phyloP scores from a whole-genome alignment of 2,329 filamentous ascomycete genomes.

The Xylariaceae sp. region DNA sequence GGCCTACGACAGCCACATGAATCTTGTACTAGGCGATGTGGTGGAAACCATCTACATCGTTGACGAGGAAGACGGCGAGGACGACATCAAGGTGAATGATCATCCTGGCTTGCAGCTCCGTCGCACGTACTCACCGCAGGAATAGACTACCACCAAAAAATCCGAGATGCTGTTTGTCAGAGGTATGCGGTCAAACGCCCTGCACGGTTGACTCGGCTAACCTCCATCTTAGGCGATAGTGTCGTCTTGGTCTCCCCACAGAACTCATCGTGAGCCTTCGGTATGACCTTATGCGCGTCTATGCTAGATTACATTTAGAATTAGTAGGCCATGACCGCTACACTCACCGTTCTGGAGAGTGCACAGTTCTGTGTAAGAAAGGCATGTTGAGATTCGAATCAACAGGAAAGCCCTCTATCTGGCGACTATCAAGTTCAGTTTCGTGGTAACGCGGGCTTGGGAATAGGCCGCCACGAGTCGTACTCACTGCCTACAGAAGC shows the following conservation, averaged over 20 bases:
- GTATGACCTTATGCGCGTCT: background rate
- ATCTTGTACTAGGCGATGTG: conserved; percentile 90
- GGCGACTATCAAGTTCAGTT: background rate
- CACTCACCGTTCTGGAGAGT: background rate
- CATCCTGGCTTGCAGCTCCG: background rate
- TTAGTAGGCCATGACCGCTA: background rate
- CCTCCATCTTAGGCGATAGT: conserved; percentile 15
- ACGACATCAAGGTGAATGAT: conserved; percentile 64
- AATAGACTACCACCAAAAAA: conserved; percentile 87
- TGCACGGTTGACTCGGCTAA: conserved; percentile 3
- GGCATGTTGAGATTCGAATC: background rate
- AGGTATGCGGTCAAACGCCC: conserved; percentile 58
- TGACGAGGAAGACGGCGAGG: conserved; percentile 80
- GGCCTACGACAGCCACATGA: conserved; percentile 99
- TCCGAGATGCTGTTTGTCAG: conserved; percentile 98
- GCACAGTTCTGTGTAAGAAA: background rate
- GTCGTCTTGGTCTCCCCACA: conserved; percentile 21
- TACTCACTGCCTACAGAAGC: background rate
- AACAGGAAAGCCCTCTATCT: background rate
- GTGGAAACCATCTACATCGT: conserved; percentile 95
- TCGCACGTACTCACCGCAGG: background rate
- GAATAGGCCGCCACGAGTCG: background rate
- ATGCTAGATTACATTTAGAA: background rate
- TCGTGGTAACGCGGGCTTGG: background rate
- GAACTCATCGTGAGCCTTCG: conserved; percentile 15